Conservation (phyloP, 2,329 filamentous ascomycete genomes). For the Ophiostoma sp. region DNA sequence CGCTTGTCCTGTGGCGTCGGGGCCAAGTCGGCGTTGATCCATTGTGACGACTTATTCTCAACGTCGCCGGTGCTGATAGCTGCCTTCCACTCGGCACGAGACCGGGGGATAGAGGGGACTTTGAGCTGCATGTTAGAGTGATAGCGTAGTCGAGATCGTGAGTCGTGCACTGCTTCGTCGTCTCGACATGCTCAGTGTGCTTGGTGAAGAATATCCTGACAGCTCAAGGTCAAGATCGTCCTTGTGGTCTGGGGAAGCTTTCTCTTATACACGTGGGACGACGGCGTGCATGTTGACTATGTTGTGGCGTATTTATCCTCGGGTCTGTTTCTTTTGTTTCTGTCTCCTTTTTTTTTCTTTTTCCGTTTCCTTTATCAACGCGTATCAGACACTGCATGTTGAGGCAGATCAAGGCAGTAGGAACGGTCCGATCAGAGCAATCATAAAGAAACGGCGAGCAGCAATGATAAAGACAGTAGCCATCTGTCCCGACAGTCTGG, state of each 20-base stretch:
- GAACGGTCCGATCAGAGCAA: neutral
- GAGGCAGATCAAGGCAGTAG: neutral
- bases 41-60: slow-evolving; percentile 20
- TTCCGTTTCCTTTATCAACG: neutral
- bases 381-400: neutral
- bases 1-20: slow-evolving; percentile 17
- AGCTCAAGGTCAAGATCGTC: no score
- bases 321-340: neutral
- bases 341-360: neutral
- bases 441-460: neutral
- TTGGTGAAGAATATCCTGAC: no score
- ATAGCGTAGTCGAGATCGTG: no score
- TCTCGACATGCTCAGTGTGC: no score
- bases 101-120: slow-evolving; percentile 13
- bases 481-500: no score
- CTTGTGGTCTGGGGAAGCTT: no score
- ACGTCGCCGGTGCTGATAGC: slow-evolving; percentile 18
- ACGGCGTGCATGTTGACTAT: no score
- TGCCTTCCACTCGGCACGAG: slow-evolving; percentile 19
- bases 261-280: no score
- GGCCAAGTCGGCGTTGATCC: slow-evolving; percentile 23
- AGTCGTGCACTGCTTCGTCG: no score
- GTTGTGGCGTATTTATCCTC: neutral
- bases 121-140: slow-evolving; percentile 15
- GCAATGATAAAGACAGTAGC: no score